A percentile compares a stretch with the other conserved stretches of the same genome.
Evolutionary conservation across 192 early-diverging fungal genomes (phyloP).

Genomic region (Podila clonocystis): DNA sequence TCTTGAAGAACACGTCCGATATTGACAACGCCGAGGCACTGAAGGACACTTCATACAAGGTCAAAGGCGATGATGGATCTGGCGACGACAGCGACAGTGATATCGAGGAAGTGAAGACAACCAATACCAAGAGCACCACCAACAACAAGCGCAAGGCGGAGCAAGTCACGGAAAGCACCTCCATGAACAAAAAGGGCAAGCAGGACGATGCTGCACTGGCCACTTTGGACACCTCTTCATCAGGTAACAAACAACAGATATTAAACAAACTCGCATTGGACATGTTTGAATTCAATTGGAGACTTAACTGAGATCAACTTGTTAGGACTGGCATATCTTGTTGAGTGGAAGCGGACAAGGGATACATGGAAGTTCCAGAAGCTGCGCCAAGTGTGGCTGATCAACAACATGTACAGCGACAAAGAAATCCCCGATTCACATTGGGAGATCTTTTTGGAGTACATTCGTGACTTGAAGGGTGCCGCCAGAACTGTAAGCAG

Average conservation of each 20-base stretch:
- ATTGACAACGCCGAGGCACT: slow-evolving; percentile 45
- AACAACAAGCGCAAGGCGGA: slow-evolving; percentile 28
- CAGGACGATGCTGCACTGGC: slow-evolving; percentile 10
- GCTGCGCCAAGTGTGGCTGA: slow-evolving; percentile 50
- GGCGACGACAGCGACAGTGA: slow-evolving; percentile 28
- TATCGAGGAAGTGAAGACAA: slow-evolving; percentile 7
- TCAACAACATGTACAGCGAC: slow-evolving; percentile 46
- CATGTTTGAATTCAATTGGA: background rate
- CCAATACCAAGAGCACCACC: background rate
- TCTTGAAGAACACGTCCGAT: slow-evolving; percentile 42
- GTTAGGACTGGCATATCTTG: slow-evolving; percentile 44
- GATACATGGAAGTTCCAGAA: slow-evolving; percentile 56
- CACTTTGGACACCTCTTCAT: slow-evolving; percentile 16
- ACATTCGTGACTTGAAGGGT: slow-evolving; percentile 49
- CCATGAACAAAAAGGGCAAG: slow-evolving; percentile 12
- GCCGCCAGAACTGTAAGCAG: slow-evolving; percentile 47
- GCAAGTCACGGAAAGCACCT: slow-evolving; percentile 3
- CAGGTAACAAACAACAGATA: slow-evolving; percentile 7
- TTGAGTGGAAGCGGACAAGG: slow-evolving; percentile 38
- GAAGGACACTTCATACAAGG: slow-evolving; percentile 43
- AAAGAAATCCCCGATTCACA: slow-evolving; percentile 34
- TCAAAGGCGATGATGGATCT: slow-evolving; percentile 45
- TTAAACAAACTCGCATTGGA: background rate
- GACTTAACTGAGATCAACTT: background rate
- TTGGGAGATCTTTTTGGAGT: slow-evolving; percentile 50